Conservation (phyloP, 2,329 filamentous ascomycete species). For the Metarhizium sp. region DNA sequence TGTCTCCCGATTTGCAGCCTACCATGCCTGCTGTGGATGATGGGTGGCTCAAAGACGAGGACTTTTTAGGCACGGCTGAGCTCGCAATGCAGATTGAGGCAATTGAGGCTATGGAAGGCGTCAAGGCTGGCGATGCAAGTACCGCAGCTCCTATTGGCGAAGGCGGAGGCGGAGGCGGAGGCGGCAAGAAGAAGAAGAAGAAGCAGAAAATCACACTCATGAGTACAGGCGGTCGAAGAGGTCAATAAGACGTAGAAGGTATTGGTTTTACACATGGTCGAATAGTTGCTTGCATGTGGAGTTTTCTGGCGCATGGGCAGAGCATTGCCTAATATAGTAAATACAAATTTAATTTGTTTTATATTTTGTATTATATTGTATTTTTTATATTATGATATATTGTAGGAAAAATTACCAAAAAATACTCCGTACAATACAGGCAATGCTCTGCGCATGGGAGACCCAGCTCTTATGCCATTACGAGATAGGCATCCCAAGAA, state of each 20-base stretch:
- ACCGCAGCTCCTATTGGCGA: constrained; percentile 8
- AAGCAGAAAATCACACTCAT: constrained; percentile 65
- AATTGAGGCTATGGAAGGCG: constrained; percentile 30
- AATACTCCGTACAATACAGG: too few relatives aligned
- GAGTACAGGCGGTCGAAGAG: constrained; percentile 53
- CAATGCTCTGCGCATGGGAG: background rate
- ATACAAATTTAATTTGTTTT: too few relatives aligned
- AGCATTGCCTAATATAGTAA: too few relatives aligned
- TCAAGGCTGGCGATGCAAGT: constrained; percentile 8
- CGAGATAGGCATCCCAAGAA: background rate
- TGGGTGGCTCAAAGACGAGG: constrained; percentile 79
- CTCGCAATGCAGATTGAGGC: constrained; percentile 50
- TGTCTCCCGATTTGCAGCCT: constrained; percentile 44
- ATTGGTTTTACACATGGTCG: background rate
- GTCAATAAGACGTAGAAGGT: constrained; percentile 18
- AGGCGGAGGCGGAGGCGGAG: constrained; percentile 22
- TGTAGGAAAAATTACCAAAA: too few relatives aligned
- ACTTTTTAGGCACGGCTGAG: constrained; percentile 56
- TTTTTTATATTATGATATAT: too few relatives aligned
- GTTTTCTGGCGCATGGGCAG: background rate
- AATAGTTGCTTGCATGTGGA: background rate
- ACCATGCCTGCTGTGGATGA: constrained; percentile 45
- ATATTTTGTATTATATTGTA: too few relatives aligned
- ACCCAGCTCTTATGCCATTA: background rate
- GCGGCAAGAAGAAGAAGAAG: constrained; percentile 53